Evolutionary conservation across 768 basidiomycete species (phyloP).

Genomic region (Pleurotus citrinopileatus): DNA sequence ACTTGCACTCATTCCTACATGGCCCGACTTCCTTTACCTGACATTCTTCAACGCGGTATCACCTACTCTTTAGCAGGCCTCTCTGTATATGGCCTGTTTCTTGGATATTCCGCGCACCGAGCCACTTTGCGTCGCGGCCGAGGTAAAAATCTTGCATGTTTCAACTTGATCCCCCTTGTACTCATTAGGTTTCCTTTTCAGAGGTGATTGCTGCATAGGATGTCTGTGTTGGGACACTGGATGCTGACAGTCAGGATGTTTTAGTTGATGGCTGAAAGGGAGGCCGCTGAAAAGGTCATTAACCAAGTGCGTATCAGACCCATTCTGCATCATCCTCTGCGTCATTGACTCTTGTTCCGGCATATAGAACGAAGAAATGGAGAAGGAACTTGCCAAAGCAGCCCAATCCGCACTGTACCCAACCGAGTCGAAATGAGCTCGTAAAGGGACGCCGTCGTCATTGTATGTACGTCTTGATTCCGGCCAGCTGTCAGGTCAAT

Average conservation of each 20-base stretch:
- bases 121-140: slow-evolving; percentile 51
- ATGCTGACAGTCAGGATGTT: neutral
- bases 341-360: slow-evolving; percentile 8
- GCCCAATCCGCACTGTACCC: slow-evolving; percentile 29
- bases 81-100: slow-evolving; percentile 49
- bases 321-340: neutral
- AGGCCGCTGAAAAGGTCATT: slow-evolving; percentile 9
- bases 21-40: slow-evolving; percentile 30
- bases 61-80: slow-evolving; percentile 51
- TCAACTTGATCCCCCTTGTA: neutral
- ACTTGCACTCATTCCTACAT: neutral
- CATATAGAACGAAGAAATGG: slow-evolving; percentile 34
- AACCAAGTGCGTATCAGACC: slow-evolving; percentile 25
- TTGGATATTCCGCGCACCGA: slow-evolving; percentile 50
- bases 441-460: neutral
- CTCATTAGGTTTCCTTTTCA: neutral
- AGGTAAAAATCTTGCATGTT: slow-evolving; percentile 38
- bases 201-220: slow-evolving; percentile 2
- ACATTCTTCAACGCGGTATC: slow-evolving; percentile 53
- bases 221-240: neutral
- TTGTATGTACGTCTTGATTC: too few species aligned
- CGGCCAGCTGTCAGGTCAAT: too few species aligned
- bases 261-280: slow-evolving; percentile 12
- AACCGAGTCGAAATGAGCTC: neutral
- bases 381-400: slow-evolving; percentile 37